Conservation (phyloP, 306 rosid genomes). For the Erythrophleum fordii region DNA sequence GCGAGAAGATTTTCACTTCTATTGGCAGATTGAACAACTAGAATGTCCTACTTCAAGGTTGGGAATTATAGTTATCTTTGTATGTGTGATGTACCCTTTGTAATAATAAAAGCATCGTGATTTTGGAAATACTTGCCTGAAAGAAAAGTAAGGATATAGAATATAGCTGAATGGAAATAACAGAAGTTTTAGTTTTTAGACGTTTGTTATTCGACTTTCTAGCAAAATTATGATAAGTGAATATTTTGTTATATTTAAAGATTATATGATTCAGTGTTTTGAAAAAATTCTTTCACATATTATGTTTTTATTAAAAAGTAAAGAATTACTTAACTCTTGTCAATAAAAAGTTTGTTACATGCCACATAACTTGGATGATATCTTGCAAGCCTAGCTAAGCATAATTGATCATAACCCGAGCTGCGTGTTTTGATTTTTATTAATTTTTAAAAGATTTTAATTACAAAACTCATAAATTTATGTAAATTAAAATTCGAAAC, state of each 20-base stretch:
- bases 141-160: background rate
- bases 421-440: too few species aligned
- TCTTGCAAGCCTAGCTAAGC: background rate
- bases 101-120: conserved; percentile 11
- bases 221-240: background rate
- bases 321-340: too few species aligned
- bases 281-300: background rate
- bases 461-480: too few species aligned
- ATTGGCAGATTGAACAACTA: conserved; percentile 28
- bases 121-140: background rate
- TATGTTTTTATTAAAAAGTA: too few species aligned
- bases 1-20: conserved; percentile 16
- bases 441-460: too few species aligned
- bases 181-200: background rate
- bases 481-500: too few species aligned
- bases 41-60: background rate
- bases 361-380: background rate
- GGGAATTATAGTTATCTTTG: background rate
- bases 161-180: background rate
- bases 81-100: conserved; percentile 2
- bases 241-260: too few species aligned
- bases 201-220: background rate
- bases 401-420: too few species aligned
- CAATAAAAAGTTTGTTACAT: too few species aligned
- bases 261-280: background rate